A percentile compares a stretch with the other conserved stretches of the same genome.
Evolutionary conservation across 192 early-diverging fungal genomes (phyloP).

Genomic region (Umbelopsis isabellina): DNA sequence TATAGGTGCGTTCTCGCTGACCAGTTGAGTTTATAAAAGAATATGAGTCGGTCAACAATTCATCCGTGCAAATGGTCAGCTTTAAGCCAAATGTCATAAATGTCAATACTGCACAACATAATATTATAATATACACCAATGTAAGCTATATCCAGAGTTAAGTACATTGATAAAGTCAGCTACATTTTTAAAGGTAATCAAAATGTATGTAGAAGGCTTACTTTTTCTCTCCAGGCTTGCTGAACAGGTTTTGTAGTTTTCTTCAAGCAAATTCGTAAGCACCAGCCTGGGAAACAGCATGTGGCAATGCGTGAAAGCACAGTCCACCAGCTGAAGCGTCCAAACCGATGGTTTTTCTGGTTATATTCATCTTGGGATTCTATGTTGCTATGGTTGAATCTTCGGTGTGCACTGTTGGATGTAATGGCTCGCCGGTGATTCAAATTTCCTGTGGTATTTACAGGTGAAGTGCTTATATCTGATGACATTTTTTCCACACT

Average conservation of each 20-base stretch:
- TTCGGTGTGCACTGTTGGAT: conserved; percentile 27
- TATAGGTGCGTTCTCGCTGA: neutral
- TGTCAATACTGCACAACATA: conserved; percentile 33
- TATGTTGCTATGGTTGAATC: conserved; percentile 6
- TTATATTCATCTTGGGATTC: conserved; percentile 21
- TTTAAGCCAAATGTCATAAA: conserved; percentile 48
- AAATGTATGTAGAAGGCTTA: neutral
- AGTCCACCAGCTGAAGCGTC: conserved; percentile 43
- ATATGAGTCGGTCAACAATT: neutral
- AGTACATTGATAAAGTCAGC: neutral
- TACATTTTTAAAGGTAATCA: neutral
- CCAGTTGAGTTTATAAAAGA: neutral
- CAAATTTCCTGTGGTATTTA: neutral
- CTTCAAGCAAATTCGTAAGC: conserved; percentile 44
- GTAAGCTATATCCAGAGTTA: conserved; percentile 28
- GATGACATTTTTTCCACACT: neutral
- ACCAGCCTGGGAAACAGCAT: conserved; percentile 46
- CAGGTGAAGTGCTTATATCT: neutral
- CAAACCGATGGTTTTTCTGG: conserved; percentile 33
- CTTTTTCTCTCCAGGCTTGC: conserved; percentile 64
- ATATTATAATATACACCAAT: conserved; percentile 39
- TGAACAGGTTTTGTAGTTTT: conserved; percentile 42
- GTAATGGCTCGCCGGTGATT: neutral
- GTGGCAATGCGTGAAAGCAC: conserved; percentile 45
- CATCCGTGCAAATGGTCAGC: conserved; percentile 26